Base-by-base conservation (phyloP, 352 stramenopile species). In the Peronosclerospora sorghi region DNA sequence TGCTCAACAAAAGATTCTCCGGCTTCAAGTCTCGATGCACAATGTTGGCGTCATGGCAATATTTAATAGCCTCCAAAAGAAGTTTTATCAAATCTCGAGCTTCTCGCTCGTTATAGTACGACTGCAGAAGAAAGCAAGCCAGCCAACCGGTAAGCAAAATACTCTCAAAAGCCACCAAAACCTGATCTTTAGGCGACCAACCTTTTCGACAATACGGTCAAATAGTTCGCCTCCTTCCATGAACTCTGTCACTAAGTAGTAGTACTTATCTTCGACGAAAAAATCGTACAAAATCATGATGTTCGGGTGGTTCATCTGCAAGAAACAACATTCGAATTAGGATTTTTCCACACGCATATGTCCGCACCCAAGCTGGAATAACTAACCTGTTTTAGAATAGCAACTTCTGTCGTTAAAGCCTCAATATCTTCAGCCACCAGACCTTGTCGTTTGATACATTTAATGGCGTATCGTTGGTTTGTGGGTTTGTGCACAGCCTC, bases 241-340 rank as follows among this genome's bases (percentile, higher is more conserved):
- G 40, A 96, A 90, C 65, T 99, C 94, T 26, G 96, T 97, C 2
- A 99, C 92, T 37, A 99, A 71, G 64, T 98, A 98, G 65, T 96
- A 98, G 52, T 96, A 82, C 35, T 97, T 91, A 2, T 82, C 69
- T 35, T 96, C 86, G 8, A 94, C 76, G 58, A 95, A 97, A 54
- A 97, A 96, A 56, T 95, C 91, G 43, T 97, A 69, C 20, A 96
- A 49, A 15, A 86, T 87, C 75, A 96, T 92, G 38, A 96, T 96
- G 59, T 96, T 93, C 10, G 83, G 82, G 60, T 96, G 86, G 48
- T 94, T 84, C 66, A 94, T 86, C 76, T 93, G 37, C 28, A 41
- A 13, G 19, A 15, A 37, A 43, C 37, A 32, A 48, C 47, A 13
- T 46, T 27, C 13, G 32, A 32, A 6, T 56, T 17, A 53, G 38